Evolutionary conservation across 306 rosid species (phyloP), one percentile per base, ranked within the genome.

Genomic region (Arachis hypogaea): DNA sequence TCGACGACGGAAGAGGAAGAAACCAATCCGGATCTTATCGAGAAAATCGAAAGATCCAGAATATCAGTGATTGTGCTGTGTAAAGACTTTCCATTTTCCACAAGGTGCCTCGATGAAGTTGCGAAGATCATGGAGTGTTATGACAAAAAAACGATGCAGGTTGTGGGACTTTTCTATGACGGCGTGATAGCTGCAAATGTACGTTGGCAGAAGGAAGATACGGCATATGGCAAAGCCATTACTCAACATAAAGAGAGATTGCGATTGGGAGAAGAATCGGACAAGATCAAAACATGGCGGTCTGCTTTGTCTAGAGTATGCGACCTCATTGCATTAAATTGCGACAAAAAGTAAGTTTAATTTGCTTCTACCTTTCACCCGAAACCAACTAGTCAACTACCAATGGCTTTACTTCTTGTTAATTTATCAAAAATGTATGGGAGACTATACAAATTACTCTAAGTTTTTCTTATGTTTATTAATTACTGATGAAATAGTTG

Each of bases 221-320:
- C 2, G 0, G 14, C 51, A 14, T 72, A 47, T 49, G 36, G 2
- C 6, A 2, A 3, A 16, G 77, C 77, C 41, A 47, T 72, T 68
- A 0, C 2, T 30, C 0, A 56, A 65, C 72, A 75, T 30, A 59
- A 56, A 0, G 3, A 29, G 3, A n/a, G 47, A 8, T 54, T 54
- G 2, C 59, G 47, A 8, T 54, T 54, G 2, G 73, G 73, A 14
- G 1, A 11, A 5, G 61, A 58, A 3, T 75, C 61, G 2, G 68
- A 57, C 1, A 75, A 67, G 68, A 60, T 75, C 2, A 44, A 66
- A 43, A n/a, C 60, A 7, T 75, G 79, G 79, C 66, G 29, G 38
- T 14, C 11, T 0, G 79, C 73, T 67, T 18, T 75, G 68, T 9
- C 57, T 2, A 11, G 73, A 36, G 11, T 66, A 2, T 2, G 11